These are phyloP conservation scores for Pelagomonas calceolata DNA, from an alignment of 108 stramenopile species.

Conservation along the genomic window DNA sequence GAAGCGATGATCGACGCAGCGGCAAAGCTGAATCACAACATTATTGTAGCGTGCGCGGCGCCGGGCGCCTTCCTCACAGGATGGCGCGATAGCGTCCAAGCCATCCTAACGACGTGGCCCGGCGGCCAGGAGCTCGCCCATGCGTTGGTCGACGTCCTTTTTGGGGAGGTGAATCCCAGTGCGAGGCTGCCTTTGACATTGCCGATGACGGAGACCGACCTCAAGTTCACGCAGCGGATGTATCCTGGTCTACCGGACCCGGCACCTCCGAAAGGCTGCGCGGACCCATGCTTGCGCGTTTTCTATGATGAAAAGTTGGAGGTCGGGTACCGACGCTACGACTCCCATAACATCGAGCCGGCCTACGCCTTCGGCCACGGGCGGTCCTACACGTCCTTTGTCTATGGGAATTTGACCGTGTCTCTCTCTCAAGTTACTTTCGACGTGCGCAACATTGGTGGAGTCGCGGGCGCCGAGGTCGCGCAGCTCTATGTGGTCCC, in stretches of 20 bases:
- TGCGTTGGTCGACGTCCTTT: conserved; percentile 51
- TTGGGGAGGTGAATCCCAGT: conserved; percentile 43
- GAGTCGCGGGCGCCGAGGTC: too few species aligned
- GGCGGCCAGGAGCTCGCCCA: conserved; percentile 50
- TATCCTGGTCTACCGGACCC: too few species aligned
- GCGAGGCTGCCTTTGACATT: conserved; percentile 52
- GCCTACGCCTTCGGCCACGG: conserved; percentile 64
- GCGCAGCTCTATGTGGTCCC: too few species aligned
- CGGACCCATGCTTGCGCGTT: too few species aligned
- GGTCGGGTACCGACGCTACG: conserved; percentile 59
- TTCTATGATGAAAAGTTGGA: conserved; percentile 52
- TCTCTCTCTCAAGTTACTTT: too few species aligned
- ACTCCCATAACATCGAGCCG: conserved; percentile 29
- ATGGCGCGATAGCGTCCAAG: conserved; percentile 22
- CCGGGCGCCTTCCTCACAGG: too few species aligned
- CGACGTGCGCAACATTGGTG: too few species aligned
- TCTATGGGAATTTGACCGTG: conserved; percentile 29
- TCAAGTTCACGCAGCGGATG: conserved; percentile 19
- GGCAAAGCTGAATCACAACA: conserved; percentile 21
- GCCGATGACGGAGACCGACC: conserved; percentile 19
- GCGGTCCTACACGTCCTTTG: conserved; percentile 51
- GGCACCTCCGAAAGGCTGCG: too few species aligned
- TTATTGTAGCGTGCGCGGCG: conserved; percentile 44
- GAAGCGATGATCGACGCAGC: conserved; percentile 34
- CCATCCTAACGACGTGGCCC: conserved; percentile 45